Conservation (phyloP, 306 rosid genomes). For the Castanospermum australe region DNA sequence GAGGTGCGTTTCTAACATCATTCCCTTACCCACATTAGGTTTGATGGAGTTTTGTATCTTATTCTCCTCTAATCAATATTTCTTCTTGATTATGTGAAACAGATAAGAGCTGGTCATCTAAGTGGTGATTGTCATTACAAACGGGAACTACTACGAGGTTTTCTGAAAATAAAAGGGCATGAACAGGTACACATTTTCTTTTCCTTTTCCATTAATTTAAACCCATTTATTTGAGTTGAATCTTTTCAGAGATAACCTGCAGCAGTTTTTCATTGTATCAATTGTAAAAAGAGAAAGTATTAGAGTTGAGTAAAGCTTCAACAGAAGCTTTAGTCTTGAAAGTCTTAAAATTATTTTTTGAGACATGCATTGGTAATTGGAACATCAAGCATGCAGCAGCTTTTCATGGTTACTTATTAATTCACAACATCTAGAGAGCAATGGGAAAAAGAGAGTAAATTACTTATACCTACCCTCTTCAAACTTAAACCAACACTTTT, state of each 20-base stretch:
- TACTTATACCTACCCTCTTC: too few species aligned
- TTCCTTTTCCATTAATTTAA: neutral
- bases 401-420: too few species aligned
- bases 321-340: neutral
- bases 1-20: slow-evolving; percentile 49
- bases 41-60: neutral
- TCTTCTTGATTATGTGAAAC: slow-evolving; percentile 26
- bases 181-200: slow-evolving; percentile 61
- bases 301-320: neutral
- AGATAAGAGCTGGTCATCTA: slow-evolving; percentile 90
- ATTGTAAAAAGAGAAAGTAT: neutral
- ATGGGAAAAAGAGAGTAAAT: too few species aligned
- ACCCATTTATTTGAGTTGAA: neutral
- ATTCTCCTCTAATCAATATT: neutral
- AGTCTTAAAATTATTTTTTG: neutral
- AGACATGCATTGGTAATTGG: neutral
- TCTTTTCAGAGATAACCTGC: neutral
- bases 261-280: neutral
- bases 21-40: neutral
- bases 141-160: slow-evolving; percentile 72
- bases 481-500: too few species aligned
- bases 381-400: neutral
- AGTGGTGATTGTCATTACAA: slow-evolving; percentile 96
- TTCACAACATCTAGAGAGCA: too few species aligned
- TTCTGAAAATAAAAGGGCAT: slow-evolving; percentile 65